Evolutionary conservation across 2,329 filamentous ascomycete genomes (phyloP), one percentile per base, ranked within the genome.

Genomic region (Bimuria novae-zelandiae): DNA sequence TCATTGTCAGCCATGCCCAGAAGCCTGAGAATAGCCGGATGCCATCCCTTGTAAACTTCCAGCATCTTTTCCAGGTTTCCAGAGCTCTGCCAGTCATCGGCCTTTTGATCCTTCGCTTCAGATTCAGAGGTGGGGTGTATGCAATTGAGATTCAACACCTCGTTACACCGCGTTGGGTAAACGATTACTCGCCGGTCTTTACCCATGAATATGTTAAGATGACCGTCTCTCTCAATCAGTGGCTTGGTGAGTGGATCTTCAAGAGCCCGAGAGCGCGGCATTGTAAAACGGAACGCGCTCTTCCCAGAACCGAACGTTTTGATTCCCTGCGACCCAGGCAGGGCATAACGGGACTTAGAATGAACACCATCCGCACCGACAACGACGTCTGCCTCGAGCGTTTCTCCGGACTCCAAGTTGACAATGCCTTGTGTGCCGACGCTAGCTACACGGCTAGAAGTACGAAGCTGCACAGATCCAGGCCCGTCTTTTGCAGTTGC

Each of bases 241-340:
- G 71, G 70, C 7, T 45, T 75, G 36, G 68, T 77, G 54, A 63
- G 74, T 22, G 62, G 79, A 62, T 73, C 77, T 36, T 63, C 71
- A 5, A 75, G 52, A 0, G 75, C 73, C 3, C 71, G 73, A 12
- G 82, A 77, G 1, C 76, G 75, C 0, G 77, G 71, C 0, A 86
- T 75, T 4, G 84, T 64, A 66, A 84, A 86, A 7, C 83, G 76
- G 63, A 84, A 86, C 0, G 82, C 82, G 37, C 78, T 82, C 62
- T 84, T 83, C 2, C 82, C 83, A 3, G 77, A 79, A 1, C 75
- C 72, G 36, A 76, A 77, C 0, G 77, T 71, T 29, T 73, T 70
- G 16, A 76, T 58, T 4, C 69, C 62, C 29, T 54, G 60, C 36
- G 57, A 74, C 10, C 63, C 65, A 4, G 65, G 64, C 2, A 71